phyloP scores from a whole-genome alignment of 345 rosid species.

The Turritis glabra region DNA sequence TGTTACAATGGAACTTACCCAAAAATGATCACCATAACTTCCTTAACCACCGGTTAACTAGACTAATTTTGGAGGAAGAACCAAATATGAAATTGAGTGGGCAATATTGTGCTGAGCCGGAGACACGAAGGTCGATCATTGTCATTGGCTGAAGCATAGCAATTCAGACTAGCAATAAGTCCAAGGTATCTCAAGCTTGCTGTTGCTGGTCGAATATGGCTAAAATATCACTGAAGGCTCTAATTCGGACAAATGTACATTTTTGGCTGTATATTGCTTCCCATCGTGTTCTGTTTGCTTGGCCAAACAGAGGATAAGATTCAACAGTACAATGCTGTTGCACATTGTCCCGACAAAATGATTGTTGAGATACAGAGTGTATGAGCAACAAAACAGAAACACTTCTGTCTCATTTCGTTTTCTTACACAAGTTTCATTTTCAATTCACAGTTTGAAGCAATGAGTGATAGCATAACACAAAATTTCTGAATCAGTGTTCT shows the following conservation, averaged over 20 bases:
- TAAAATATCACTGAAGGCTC: conserved; percentile 5
- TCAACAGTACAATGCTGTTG: not conserved
- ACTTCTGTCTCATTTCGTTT: not conserved
- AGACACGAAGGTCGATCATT: no score
- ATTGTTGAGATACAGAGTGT: not conserved
- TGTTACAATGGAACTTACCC: no score
- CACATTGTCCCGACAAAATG: conserved; percentile 1
- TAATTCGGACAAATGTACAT: not conserved
- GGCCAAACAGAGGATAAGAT: conserved; percentile 10
- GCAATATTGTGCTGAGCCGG: no score
- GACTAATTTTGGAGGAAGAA: no score
- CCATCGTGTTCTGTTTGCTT: conserved; percentile 12
- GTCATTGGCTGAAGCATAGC: no score
- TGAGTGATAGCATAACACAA: not conserved
- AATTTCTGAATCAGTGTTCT: not conserved
- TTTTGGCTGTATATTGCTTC: conserved; percentile 17
- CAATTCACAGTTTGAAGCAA: not conserved
- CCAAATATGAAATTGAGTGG: no score
- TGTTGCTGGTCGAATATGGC: not conserved
- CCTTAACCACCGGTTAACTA: no score
- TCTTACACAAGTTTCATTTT: not conserved
- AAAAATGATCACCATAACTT: no score
- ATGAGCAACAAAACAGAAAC: not conserved
- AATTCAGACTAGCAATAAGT: no score
- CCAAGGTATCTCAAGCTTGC: not conserved